Conservation (phyloP, 768 basidiomycete genomes). For the Russula olivacea region DNA sequence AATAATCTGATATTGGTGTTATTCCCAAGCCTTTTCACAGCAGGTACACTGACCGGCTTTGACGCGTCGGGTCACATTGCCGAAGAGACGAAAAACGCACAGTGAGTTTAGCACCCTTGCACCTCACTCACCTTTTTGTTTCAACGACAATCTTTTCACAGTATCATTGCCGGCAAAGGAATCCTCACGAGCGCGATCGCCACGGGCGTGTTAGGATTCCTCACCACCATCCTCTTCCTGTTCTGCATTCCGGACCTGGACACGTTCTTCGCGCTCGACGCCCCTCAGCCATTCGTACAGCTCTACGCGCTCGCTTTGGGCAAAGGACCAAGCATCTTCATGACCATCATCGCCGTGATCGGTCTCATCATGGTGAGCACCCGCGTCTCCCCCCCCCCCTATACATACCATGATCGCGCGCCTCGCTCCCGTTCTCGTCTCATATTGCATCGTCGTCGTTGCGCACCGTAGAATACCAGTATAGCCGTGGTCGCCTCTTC, state of each 20-base stretch:
- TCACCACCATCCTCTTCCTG: constrained; percentile 71
- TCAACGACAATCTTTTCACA: constrained; percentile 26
- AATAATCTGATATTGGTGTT: too few relatives aligned
- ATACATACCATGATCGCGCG: too few relatives aligned
- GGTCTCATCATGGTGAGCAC: constrained; percentile 74
- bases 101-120: constrained; percentile 31
- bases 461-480: constrained; percentile 61
- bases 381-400: not conserved
- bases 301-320: constrained; percentile 82
- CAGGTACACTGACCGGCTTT: constrained; percentile 85
- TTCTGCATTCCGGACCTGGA: constrained; percentile 81
- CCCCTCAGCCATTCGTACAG: constrained; percentile 89
- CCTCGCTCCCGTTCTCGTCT: too few relatives aligned
- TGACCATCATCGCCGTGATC: constrained; percentile 77
- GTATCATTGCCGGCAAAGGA: constrained; percentile 75
- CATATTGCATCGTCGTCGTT: too few relatives aligned
- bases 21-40: constrained; percentile 65
- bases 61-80: constrained; percentile 86
- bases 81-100: constrained; percentile 83
- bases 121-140: not conserved
- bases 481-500: constrained; percentile 86
- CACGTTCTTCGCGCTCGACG: constrained; percentile 64
- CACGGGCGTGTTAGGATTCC: constrained; percentile 74
- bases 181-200: constrained; percentile 73
- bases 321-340: constrained; percentile 71